A percentile compares a stretch with the other conserved stretches of the same genome.
These are phyloP conservation scores for Blepharisma stoltei DNA, from an alignment of 73 alveolate species.

Conservation along the genomic window DNA sequence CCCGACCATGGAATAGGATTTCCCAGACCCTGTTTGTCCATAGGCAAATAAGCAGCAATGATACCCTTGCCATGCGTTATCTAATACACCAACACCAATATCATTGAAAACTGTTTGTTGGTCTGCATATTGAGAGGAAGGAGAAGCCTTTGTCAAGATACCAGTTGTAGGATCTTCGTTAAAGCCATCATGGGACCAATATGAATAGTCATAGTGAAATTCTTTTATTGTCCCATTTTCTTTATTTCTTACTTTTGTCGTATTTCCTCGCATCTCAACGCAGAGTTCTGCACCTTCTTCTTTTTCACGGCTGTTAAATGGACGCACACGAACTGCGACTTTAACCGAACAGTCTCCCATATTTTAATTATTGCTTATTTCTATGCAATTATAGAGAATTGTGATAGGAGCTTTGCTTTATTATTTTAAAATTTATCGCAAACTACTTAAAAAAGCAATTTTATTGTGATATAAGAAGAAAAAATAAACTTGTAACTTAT, in stretches of 20 bases:
- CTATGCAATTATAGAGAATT: too few species aligned
- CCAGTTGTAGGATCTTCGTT: conserved; percentile 43
- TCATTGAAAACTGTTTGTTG: conserved; percentile 86
- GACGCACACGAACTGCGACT: conserved; percentile 98
- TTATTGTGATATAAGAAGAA: too few species aligned
- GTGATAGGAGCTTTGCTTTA: too few species aligned
- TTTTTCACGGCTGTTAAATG: conserved; percentile 90
- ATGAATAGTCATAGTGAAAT: conserved; percentile 72
- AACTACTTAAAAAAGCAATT: too few species aligned
- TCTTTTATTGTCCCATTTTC: conserved; percentile 37
- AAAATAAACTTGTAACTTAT: too few species aligned
- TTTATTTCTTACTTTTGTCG: conserved; percentile 27
- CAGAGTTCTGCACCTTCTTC: conserved; percentile 69
- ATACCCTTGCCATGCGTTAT: conserved; percentile 97
- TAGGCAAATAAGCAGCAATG: conserved; percentile 99
- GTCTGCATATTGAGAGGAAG: conserved; percentile 78
- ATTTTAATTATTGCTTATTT: neutral
- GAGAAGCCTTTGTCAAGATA: conserved; percentile 32
- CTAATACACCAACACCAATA: conserved; percentile 75
- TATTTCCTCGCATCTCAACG: conserved; percentile 76
- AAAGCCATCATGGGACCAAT: conserved; percentile 84
- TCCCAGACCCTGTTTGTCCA: conserved; percentile 91
- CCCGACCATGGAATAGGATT: conserved; percentile 97
- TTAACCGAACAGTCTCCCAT: conserved; percentile 38
- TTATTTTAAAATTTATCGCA: too few species aligned